phyloP scores from a whole-genome alignment of 805 yeast species.

The Phaffomyces opuntiae region DNA sequence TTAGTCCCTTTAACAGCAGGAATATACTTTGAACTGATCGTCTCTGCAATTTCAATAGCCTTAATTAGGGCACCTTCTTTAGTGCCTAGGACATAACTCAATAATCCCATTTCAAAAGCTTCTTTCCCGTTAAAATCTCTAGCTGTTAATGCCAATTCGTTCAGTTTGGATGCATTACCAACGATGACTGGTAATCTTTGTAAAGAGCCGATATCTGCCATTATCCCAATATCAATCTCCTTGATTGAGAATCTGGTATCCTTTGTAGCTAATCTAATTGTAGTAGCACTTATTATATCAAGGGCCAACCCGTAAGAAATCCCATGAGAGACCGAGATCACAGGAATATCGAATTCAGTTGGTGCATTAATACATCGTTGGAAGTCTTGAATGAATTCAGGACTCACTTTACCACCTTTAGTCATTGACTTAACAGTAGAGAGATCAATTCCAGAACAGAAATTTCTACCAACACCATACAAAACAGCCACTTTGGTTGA shows the following conservation, averaged over 20 bases:
- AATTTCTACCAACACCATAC: conserved; percentile 47
- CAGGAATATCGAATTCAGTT: conserved; percentile 44
- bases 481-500: conserved; percentile 49
- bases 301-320: conserved; percentile 58
- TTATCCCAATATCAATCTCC: conserved; percentile 66
- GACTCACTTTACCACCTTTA: conserved; percentile 23
- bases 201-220: conserved; percentile 74
- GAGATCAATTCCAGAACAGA: conserved; percentile 63
- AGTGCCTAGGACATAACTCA: conserved; percentile 39
- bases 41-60: conserved; percentile 41
- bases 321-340: conserved; percentile 64
- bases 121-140: conserved; percentile 45
- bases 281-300: conserved; percentile 54
- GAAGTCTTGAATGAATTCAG: conserved; percentile 41
- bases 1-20: conserved; percentile 67
- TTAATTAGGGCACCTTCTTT: conserved; percentile 41
- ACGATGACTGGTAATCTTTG: conserved; percentile 55
- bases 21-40: conserved; percentile 38
- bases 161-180: conserved; percentile 49
- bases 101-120: conserved; percentile 49
- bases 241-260: conserved; percentile 52
- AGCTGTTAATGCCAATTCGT: conserved; percentile 58
- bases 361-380: conserved; percentile 50
- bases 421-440: conserved; percentile 19
- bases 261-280: conserved; percentile 48